phyloP scores from a whole-genome alignment of 228 moss, liverwort and hornwort genomes.

The Sphagnum magellanicum region DNA sequence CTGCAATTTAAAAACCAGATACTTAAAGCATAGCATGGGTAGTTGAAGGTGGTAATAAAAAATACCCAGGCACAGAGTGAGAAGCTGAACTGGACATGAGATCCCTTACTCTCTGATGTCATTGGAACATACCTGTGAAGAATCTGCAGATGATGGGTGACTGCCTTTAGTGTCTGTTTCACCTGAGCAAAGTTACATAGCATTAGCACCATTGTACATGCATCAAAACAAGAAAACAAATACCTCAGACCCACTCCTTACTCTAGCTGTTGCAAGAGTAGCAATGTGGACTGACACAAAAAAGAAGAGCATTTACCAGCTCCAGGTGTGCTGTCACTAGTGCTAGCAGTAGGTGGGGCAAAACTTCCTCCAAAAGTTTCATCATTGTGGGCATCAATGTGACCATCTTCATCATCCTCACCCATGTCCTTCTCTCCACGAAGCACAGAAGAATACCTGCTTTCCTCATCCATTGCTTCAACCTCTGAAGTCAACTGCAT shows the following conservation, averaged over 20 bases:
- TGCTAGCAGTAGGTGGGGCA: constrained; percentile 15
- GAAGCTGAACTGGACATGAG: too few species aligned
- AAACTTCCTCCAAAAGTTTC: constrained; percentile 69
- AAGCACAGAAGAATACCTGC: constrained; percentile 74
- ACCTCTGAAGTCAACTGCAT: constrained; percentile 55
- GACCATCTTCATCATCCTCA: constrained; percentile 75
- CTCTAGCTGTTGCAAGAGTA: too few species aligned
- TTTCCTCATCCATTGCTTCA: constrained; percentile 80
- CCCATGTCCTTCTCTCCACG: constrained; percentile 46
- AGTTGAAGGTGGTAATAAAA: too few species aligned
- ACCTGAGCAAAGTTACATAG: constrained; percentile 5
- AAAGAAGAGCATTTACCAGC: constrained; percentile 11
- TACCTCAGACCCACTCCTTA: too few species aligned
- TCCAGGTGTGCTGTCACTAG: constrained; percentile 33
- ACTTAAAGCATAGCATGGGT: too few species aligned
- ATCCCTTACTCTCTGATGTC: neutral
- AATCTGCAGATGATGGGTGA: constrained; percentile 50
- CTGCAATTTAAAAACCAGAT: too few species aligned
- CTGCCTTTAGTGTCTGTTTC: constrained; percentile 50
- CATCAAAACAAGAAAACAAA: too few species aligned
- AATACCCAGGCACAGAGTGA: too few species aligned
- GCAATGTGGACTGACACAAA: too few species aligned
- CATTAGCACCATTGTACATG: too few species aligned
- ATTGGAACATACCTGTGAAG: constrained; percentile 45
- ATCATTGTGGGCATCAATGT: constrained; percentile 63